A percentile compares a stretch with the other conserved stretches of the same genome.
Conservation (phyloP, 371 early-diverging fungal genomes). For the Apophysomyces trapeziformis region DNA sequence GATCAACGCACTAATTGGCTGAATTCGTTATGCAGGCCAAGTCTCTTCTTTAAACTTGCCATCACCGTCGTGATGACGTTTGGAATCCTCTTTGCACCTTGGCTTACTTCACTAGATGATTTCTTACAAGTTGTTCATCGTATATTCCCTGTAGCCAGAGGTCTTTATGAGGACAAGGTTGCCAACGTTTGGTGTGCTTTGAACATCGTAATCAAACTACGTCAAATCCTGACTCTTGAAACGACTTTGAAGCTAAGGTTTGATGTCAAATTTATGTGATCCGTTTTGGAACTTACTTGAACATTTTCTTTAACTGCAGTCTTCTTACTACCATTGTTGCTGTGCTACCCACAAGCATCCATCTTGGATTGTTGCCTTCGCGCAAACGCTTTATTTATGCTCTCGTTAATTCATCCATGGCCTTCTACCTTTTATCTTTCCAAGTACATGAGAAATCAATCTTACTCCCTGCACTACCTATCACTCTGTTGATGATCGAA, state of each 20-base stretch:
- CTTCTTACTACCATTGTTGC: slow-evolving; percentile 68
- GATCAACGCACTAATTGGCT: neutral
- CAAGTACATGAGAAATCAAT: slow-evolving; percentile 98
- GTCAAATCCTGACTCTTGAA: slow-evolving; percentile 62
- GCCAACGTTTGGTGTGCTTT: slow-evolving; percentile 96
- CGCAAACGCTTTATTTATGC: slow-evolving; percentile 67
- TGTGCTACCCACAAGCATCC: slow-evolving; percentile 70
- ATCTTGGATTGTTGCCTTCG: slow-evolving; percentile 59
- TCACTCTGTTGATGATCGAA: slow-evolving; percentile 69
- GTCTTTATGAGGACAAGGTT: slow-evolving; percentile 97
- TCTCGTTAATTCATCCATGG: slow-evolving; percentile 73
- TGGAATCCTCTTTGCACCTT: slow-evolving; percentile 70
- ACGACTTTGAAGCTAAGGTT: slow-evolving; percentile 76
- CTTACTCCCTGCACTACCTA: slow-evolving; percentile 81
- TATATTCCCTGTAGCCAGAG: slow-evolving; percentile 92
- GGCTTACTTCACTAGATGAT: slow-evolving; percentile 64
- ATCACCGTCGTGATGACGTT: slow-evolving; percentile 75
- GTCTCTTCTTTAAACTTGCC: slow-evolving; percentile 77
- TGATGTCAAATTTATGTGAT: too few relatives aligned
- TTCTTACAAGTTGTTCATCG: slow-evolving; percentile 81
- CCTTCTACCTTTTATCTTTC: slow-evolving; percentile 94
- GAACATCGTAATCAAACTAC: slow-evolving; percentile 83
- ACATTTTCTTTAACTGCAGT: slow-evolving; percentile 39
- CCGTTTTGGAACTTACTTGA: too few relatives aligned
- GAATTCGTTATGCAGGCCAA: slow-evolving; percentile 27